phyloP scores from a whole-genome alignment of 106 monocot genomes.

The Acorus calamus region DNA sequence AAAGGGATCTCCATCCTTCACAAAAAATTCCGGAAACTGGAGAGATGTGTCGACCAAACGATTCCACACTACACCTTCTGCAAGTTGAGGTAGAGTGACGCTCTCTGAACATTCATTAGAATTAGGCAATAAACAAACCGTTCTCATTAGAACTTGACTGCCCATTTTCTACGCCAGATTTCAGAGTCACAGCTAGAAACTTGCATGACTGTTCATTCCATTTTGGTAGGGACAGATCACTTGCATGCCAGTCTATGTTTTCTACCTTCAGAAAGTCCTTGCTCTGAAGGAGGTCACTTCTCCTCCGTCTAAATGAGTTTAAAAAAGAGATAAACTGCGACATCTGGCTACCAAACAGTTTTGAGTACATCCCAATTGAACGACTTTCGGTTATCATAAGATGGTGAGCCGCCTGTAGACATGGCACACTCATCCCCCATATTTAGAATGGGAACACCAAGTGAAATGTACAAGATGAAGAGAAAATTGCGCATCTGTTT shows the following conservation, averaged over 20 bases:
- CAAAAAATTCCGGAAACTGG: constrained; percentile 67
- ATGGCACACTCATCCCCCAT: constrained; percentile 87
- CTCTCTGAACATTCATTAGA: constrained; percentile 18
- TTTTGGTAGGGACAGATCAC: constrained; percentile 48
- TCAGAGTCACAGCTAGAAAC: constrained; percentile 64
- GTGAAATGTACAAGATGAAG: constrained; percentile 71
- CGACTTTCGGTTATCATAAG: constrained; percentile 28
- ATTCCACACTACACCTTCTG: constrained; percentile 42
- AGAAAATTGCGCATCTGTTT: constrained; percentile 79
- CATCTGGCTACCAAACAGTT: constrained; percentile 48
- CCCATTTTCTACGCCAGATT: constrained; percentile 9
- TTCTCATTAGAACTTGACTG: constrained; percentile 19
- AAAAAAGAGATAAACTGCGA: constrained; percentile 60
- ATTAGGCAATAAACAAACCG: constrained; percentile 68
- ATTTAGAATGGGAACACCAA: constrained; percentile 78
- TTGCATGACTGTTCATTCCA: constrained; percentile 74
- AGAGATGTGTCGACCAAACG: constrained; percentile 67
- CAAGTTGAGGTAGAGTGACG: constrained; percentile 36
- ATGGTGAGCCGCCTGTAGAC: constrained; percentile 47
- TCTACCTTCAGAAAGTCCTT: constrained; percentile 49
- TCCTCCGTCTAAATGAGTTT: constrained; percentile 41
- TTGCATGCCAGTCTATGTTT: constrained; percentile 69
- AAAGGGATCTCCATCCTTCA: constrained; percentile 19
- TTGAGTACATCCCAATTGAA: constrained; percentile 43
- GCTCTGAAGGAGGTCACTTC: constrained; percentile 67